Conservation (phyloP, 2,329 filamentous ascomycete species). For the Akanthomyces uredinophilus region DNA sequence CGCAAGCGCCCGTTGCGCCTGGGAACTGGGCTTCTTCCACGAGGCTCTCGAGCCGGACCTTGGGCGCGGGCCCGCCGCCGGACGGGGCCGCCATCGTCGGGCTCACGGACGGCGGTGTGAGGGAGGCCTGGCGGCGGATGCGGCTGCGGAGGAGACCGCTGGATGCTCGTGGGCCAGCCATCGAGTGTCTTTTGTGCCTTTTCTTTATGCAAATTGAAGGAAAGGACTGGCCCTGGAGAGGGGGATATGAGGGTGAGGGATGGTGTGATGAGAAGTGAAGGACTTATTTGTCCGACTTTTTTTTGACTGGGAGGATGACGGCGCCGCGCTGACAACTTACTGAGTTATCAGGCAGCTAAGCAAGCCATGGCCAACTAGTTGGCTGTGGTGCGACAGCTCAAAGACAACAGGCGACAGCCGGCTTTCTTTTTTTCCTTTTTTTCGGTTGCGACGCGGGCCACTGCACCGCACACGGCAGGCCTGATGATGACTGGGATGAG, state of each 20-base stretch:
- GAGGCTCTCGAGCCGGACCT: constrained; percentile 7
- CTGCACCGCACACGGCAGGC: neutral
- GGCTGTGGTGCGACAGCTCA: too few species aligned
- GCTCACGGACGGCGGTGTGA: constrained; percentile 6
- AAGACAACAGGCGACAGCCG: neutral
- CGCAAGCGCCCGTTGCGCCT: neutral
- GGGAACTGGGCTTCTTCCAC: neutral
- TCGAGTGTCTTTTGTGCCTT: neutral
- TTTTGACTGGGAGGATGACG: too few species aligned
- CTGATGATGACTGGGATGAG: neutral
- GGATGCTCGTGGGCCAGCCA: constrained; percentile 17
- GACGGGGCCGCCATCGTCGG: constrained; percentile 8
- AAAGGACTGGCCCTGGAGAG: neutral
- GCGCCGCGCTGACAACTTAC: too few species aligned
- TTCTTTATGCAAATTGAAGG: neutral
- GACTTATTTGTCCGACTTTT: too few species aligned
- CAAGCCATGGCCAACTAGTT: too few species aligned
- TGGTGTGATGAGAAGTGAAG: too few species aligned
- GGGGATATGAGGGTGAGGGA: too few species aligned
- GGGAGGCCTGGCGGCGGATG: constrained; percentile 14
- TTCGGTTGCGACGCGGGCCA: neutral
- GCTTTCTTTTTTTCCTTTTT: neutral
- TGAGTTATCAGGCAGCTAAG: too few species aligned
- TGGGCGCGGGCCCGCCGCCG: constrained; percentile 1
- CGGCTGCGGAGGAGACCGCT: constrained; percentile 16